Percentiles rank a stretch among this genome's conserved stretches.
These are phyloP conservation scores for Trametes hirsuta DNA, from an alignment of 1,284 basidiomycete genomes.

Conservation along the genomic window DNA sequence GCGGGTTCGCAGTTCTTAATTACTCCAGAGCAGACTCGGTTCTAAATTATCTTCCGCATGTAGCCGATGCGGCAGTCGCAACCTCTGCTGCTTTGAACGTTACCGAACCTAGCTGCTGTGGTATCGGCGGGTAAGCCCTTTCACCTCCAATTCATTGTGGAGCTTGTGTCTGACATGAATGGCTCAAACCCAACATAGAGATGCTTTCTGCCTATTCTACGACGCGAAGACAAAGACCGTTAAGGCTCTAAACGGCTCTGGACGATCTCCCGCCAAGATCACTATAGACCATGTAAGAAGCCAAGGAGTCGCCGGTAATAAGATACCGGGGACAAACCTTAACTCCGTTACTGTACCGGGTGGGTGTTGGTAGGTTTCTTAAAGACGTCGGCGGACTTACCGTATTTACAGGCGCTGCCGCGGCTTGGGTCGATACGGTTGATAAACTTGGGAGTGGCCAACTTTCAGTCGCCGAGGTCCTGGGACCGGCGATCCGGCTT, in stretches of 20 bases:
- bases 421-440: conserved; percentile 92
- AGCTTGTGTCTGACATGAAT: not conserved
- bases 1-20: conserved; percentile 55
- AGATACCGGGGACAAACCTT: conserved; percentile 75
- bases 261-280: conserved; percentile 81
- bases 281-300: conserved; percentile 74
- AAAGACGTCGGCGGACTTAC: not conserved
- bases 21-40: too few relatives aligned
- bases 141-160: not conserved
- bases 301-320: conserved; percentile 68
- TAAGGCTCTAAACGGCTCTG: conserved; percentile 86
- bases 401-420: conserved; percentile 70
- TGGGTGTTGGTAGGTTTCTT: conserved; percentile 30
- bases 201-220: conserved; percentile 93
- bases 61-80: conserved; percentile 77
- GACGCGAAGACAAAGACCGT: conserved; percentile 81
- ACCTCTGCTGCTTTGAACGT: conserved; percentile 89
- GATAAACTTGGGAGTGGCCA: conserved; percentile 85
- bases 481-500: conserved; percentile 84
- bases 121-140: conserved; percentile 73
- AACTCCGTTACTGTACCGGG: conserved; percentile 93
- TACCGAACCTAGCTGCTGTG: conserved; percentile 81
- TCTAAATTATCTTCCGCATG: not conserved
- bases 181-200: conserved; percentile 46
- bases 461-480: conserved; percentile 77